Evolutionary conservation across 2,329 filamentous ascomycete species (phyloP).

Genomic region (Diaporthe sp.): DNA sequence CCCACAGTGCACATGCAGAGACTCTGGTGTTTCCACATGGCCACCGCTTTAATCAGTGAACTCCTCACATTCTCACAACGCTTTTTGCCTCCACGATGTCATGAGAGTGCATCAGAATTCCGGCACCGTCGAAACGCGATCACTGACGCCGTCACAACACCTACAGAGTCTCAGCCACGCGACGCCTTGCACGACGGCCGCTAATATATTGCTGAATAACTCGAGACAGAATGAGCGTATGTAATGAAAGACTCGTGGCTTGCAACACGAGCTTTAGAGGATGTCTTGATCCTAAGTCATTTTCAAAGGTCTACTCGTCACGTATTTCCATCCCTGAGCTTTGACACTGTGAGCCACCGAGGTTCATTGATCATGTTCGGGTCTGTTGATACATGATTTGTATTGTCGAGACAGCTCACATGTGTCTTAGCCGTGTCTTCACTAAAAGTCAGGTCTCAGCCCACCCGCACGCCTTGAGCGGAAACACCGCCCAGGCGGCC

Average conservation of each 20-base stretch:
- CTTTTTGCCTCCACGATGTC: constrained; percentile 8
- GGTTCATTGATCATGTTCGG: background rate
- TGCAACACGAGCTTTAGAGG: background rate
- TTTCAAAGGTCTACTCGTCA: background rate
- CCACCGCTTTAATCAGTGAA: background rate
- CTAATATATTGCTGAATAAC: background rate
- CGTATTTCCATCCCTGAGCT: background rate
- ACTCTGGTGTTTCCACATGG: background rate
- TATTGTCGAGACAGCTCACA: background rate
- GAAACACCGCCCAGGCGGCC: background rate
- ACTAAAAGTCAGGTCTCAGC: constrained; percentile 3
- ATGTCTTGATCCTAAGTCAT: background rate
- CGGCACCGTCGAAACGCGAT: background rate
- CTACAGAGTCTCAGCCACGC: constrained; percentile 15
- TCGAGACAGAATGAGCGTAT: background rate
- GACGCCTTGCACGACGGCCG: background rate
- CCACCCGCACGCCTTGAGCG: background rate
- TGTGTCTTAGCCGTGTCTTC: constrained; percentile 8
- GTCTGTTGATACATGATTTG: background rate
- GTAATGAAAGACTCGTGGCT: background rate
- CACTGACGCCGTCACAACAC: background rate
- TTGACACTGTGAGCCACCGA: background rate
- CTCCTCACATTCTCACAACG: background rate
- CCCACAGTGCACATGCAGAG: background rate
- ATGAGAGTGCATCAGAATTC: background rate